phyloP scores from a whole-genome alignment of 2,329 filamentous ascomycete genomes.

The Claviceps capensis region DNA sequence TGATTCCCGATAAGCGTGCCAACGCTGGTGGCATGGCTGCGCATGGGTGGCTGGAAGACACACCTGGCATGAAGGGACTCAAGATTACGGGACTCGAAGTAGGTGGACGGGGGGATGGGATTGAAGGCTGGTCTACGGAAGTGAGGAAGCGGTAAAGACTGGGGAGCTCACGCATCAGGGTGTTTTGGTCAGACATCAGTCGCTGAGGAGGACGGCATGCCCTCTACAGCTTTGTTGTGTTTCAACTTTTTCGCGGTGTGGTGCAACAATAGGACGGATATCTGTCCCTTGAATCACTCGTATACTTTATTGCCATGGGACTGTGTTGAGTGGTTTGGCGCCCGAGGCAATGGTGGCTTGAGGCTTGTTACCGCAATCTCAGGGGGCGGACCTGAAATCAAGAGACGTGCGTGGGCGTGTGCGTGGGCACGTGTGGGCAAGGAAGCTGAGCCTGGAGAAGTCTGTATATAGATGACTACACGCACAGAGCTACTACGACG shows the following conservation, averaged over 20 bases:
- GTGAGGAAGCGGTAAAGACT: constrained; percentile 59
- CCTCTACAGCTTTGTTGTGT: background rate
- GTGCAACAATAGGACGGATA: background rate
- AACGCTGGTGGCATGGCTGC: constrained; percentile 94
- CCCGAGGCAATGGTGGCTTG: background rate
- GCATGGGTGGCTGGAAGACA: constrained; percentile 70
- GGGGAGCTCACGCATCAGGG: constrained; percentile 6
- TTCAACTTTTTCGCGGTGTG: background rate
- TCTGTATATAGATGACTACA: background rate
- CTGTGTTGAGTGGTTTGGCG: background rate
- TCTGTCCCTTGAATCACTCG: background rate
- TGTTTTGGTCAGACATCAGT: background rate
- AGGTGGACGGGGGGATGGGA: constrained; percentile 76
- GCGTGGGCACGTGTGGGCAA: background rate
- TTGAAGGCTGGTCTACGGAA: constrained; percentile 86
- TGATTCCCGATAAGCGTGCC: constrained; percentile 75
- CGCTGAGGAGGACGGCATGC: background rate
- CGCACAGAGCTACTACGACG: background rate
- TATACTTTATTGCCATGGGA: background rate
- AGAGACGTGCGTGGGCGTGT: background rate
- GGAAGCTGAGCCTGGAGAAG: background rate
- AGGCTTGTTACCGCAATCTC: background rate
- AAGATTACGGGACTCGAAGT: constrained; percentile 61
- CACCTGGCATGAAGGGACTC: constrained; percentile 74
- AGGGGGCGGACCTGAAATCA: background rate